Evolutionary conservation across 257 asterid genomes (phyloP).

Genomic region (Lantana camara): DNA sequence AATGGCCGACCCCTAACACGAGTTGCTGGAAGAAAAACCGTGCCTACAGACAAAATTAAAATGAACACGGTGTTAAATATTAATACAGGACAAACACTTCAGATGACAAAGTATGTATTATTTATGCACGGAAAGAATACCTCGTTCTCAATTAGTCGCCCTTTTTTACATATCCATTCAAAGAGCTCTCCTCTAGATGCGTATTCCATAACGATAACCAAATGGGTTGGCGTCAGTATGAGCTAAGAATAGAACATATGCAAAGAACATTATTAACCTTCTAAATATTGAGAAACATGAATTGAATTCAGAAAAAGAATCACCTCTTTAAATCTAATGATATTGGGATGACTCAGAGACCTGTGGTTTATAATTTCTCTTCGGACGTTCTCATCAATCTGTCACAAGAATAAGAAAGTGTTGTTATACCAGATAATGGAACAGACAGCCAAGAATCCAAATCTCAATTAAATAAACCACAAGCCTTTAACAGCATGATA

Average conservation of each 20-base stretch:
- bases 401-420: slow-evolving; percentile 27
- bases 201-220: slow-evolving; percentile 98
- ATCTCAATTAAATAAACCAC: no score
- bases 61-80: slow-evolving; percentile 23
- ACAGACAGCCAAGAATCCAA: background rate
- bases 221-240: slow-evolving; percentile 87
- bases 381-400: slow-evolving; percentile 96
- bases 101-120: background rate
- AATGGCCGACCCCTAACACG: slow-evolving; percentile 95
- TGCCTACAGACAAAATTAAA: slow-evolving; percentile 51
- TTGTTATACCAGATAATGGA: background rate
- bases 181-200: slow-evolving; percentile 98
- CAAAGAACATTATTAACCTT: slow-evolving; percentile 12
- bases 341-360: slow-evolving; percentile 92
- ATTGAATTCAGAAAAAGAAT: background rate
- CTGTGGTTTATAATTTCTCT: slow-evolving; percentile 92
- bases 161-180: slow-evolving; percentile 95
- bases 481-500: no score
- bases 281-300: slow-evolving; percentile 4
- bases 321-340: slow-evolving; percentile 91
- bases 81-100: background rate
- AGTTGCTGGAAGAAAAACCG: slow-evolving; percentile 98
- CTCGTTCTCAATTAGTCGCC: slow-evolving; percentile 97
- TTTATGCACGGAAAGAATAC: slow-evolving; percentile 40
- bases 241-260: slow-evolving; percentile 46